Percentiles rank a stretch among this genome's conserved stretches.
Evolutionary conservation across 768 basidiomycete species (phyloP).

Genomic region (Hygrophorus russula): DNA sequence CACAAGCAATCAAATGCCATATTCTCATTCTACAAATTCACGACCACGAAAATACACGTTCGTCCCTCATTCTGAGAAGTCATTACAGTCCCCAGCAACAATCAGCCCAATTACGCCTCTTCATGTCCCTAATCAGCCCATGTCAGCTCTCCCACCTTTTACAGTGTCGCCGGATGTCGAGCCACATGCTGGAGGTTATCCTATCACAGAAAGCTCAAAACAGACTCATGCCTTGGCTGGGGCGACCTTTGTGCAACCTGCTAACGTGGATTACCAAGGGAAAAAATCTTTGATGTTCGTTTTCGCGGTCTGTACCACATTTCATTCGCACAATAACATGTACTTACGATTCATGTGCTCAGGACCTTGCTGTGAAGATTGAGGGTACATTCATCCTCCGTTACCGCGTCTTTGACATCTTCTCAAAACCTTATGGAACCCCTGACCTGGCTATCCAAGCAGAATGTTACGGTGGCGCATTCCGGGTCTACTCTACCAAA

Average conservation of each 20-base stretch:
- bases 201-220: slow-evolving; percentile 39
- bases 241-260: slow-evolving; percentile 48
- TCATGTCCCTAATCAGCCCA: not conserved
- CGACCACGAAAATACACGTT: slow-evolving; percentile 6
- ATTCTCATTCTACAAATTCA: slow-evolving; percentile 3
- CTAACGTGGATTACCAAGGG: slow-evolving; percentile 45
- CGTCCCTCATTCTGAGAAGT: not conserved
- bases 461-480: slow-evolving; percentile 52
- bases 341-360: slow-evolving; percentile 1
- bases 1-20: not conserved
- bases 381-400: slow-evolving; percentile 59
- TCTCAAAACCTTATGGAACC: slow-evolving; percentile 24
- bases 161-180: slow-evolving; percentile 24
- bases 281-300: slow-evolving; percentile 48
- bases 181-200: slow-evolving; percentile 26
- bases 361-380: slow-evolving; percentile 65
- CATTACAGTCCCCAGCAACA: not conserved
- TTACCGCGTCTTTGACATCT: slow-evolving; percentile 56
- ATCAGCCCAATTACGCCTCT: not conserved
- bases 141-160: slow-evolving; percentile 7
- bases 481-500: slow-evolving; percentile 61
- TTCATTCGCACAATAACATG: slow-evolving; percentile 2
- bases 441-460: slow-evolving; percentile 38
- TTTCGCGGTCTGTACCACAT: slow-evolving; percentile 38
- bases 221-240: slow-evolving; percentile 46